These are phyloP conservation scores for Cladophialophora exuberans DNA, from an alignment of 2,329 filamentous ascomycete genomes.

Conservation along the genomic window DNA sequence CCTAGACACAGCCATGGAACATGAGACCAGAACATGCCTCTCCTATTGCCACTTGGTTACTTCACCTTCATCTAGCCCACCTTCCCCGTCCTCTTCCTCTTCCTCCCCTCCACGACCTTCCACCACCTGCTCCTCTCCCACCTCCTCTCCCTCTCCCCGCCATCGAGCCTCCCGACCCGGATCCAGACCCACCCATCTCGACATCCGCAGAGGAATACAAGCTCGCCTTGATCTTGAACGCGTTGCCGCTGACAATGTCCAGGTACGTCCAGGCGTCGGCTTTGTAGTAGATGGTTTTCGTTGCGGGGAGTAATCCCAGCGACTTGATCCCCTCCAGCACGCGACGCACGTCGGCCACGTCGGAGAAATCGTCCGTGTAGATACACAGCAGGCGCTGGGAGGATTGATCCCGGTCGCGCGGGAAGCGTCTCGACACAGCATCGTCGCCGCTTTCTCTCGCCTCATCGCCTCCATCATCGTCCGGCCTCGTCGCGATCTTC, in stretches of 20 bases:
- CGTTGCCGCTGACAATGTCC: constrained; percentile 63
- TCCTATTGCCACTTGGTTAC: too few relatives aligned
- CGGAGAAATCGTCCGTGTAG: constrained; percentile 75
- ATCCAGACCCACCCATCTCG: constrained; percentile 36
- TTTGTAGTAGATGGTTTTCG: constrained; percentile 74
- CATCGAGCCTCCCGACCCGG: background rate
- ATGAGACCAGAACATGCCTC: too few relatives aligned
- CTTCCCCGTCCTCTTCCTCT: background rate
- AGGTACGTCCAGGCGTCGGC: constrained; percentile 71
- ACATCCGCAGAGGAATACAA: constrained; percentile 47
- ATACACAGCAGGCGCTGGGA: constrained; percentile 67
- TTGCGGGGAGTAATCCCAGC: constrained; percentile 58
- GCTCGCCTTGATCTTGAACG: constrained; percentile 63
- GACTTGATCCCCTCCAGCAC: constrained; percentile 67
- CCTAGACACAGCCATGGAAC: too few relatives aligned
- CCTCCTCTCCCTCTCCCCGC: background rate
- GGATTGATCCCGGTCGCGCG: constrained; percentile 32
- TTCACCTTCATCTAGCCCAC: background rate
- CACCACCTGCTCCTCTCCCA: background rate
- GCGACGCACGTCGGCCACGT: constrained; percentile 68
- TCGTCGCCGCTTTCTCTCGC: background rate
- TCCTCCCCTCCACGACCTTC: too few relatives aligned
- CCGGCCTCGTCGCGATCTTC: constrained; percentile 68
- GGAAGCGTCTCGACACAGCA: constrained; percentile 30
- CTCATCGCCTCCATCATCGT: background rate